Evolutionary conservation across 176 grass and related monocot genomes (phyloP).

Genomic region (Poa pratensis): DNA sequence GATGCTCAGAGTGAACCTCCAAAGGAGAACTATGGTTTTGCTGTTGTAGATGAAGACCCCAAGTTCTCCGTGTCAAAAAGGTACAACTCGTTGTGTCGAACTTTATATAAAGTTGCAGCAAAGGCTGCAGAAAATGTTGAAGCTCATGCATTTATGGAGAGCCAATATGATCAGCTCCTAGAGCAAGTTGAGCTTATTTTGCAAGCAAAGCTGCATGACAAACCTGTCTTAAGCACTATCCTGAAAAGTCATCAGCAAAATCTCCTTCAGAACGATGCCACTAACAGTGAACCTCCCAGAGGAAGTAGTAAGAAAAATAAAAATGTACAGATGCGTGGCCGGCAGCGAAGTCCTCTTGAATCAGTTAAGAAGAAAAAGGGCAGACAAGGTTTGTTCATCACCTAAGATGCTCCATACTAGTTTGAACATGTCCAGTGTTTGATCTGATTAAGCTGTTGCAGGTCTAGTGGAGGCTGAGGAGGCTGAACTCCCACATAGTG

Average conservation of each 20-base stretch:
- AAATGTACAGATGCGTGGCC: constrained; percentile 46
- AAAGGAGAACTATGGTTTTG: constrained; percentile 58
- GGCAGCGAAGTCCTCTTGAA: constrained; percentile 54
- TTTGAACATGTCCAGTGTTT: constrained; percentile 31
- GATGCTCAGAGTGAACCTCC: constrained; percentile 69
- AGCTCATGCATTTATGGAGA: constrained; percentile 70
- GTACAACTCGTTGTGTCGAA: constrained; percentile 51
- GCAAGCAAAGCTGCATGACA: constrained; percentile 79
- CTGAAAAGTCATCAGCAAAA: constrained; percentile 63
- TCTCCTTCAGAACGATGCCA: constrained; percentile 61
- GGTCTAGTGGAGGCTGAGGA: constrained; percentile 62
- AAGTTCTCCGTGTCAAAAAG: constrained; percentile 66
- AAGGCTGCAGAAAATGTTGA: constrained; percentile 68
- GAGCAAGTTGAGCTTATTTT: constrained; percentile 82
- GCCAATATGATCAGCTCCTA: constrained; percentile 74
- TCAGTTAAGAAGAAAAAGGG: constrained; percentile 70
- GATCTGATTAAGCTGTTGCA: constrained; percentile 42
- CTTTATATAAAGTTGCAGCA: constrained; percentile 74
- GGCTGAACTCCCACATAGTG: constrained; percentile 51
- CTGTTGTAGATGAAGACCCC: constrained; percentile 55
- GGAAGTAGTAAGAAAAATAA: constrained; percentile 68
- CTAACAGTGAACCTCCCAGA: constrained; percentile 53
- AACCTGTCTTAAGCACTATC: constrained; percentile 50
- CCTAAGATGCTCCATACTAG: constrained; percentile 26
- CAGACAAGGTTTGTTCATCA: constrained; percentile 56